These are phyloP conservation scores for Amylostereum areolatum DNA, from an alignment of 1,284 basidiomycete species.

Conservation along the genomic window DNA sequence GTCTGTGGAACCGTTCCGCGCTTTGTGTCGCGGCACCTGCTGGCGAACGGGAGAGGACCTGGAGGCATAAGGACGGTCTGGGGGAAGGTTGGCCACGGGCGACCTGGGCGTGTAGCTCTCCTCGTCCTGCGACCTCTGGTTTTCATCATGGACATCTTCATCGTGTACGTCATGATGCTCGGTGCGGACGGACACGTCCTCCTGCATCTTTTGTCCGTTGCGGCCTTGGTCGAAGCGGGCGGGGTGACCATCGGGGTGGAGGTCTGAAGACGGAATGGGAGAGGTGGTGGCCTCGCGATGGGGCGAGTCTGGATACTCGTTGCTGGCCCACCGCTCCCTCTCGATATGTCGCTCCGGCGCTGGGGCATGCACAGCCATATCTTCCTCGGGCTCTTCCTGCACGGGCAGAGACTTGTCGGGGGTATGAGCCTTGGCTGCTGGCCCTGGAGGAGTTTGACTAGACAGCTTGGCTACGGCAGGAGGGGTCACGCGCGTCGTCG, in stretches of 20 bases:
- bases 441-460: background rate
- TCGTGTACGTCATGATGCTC: constrained; percentile 42
- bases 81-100: constrained; percentile 46
- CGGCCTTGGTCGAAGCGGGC: constrained; percentile 31
- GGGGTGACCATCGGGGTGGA: constrained; percentile 46
- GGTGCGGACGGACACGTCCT: constrained; percentile 43
- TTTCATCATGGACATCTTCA: constrained; percentile 25
- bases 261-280: constrained; percentile 51
- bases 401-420: background rate
- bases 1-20: constrained; percentile 49
- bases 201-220: constrained; percentile 24
- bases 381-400: background rate
- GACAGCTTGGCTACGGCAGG: background rate
- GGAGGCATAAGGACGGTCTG: constrained; percentile 46
- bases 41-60: too few species aligned
- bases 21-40: constrained; percentile 25
- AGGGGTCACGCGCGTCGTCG: constrained; percentile 12
- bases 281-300: constrained; percentile 23
- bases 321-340: constrained; percentile 10
- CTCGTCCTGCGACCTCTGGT: constrained; percentile 29
- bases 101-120: constrained; percentile 68
- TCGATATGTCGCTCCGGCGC: constrained; percentile 2
- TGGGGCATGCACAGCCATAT: constrained; percentile 3
- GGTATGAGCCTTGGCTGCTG: background rate
- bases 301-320: too few species aligned